These are phyloP conservation scores for Kodamaea neixiangensis DNA, from an alignment of 805 yeast genomes.

Conservation along the genomic window DNA sequence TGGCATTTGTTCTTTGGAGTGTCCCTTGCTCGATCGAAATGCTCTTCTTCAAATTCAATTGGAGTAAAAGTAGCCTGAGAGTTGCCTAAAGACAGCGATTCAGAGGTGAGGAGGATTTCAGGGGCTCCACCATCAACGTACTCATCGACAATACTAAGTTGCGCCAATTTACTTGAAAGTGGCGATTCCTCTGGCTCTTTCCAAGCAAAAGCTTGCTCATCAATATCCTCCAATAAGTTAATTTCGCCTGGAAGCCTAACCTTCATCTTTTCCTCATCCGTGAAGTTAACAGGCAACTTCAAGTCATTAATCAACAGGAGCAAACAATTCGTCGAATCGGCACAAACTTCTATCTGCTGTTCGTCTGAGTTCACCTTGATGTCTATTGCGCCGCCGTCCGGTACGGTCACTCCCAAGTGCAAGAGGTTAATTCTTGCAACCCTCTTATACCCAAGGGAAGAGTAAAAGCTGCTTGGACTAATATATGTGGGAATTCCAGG, in stretches of 20 bases:
- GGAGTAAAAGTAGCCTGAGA: conserved; percentile 10
- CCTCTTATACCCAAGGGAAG: conserved; percentile 51
- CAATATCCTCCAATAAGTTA: conserved; percentile 44
- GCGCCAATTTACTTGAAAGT: conserved; percentile 1
- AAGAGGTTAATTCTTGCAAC: conserved; percentile 49
- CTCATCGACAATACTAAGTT: neutral
- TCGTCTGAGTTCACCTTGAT: conserved; percentile 51
- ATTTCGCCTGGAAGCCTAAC: conserved; percentile 33
- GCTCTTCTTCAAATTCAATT: conserved; percentile 26
- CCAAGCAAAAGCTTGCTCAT: conserved; percentile 12
- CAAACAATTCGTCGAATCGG: conserved; percentile 80
- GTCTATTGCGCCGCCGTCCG: conserved; percentile 35
- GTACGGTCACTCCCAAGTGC: conserved; percentile 33
- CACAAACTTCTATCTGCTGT: conserved; percentile 61
- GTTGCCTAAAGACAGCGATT: neutral
- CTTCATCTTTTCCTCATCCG: conserved; percentile 60
- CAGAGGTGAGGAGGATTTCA: neutral
- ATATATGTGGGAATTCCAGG: conserved; percentile 10
- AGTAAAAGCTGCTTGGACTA: conserved; percentile 41
- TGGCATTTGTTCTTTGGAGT: conserved; percentile 19
- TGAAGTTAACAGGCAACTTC: conserved; percentile 64
- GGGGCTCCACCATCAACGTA: conserved; percentile 2
- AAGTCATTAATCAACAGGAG: conserved; percentile 69
- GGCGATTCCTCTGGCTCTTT: neutral
- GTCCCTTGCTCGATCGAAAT: conserved; percentile 17